These are phyloP conservation scores for Solanum tacnaense DNA, from an alignment of 257 asterid species.

Conservation along the genomic window DNA sequence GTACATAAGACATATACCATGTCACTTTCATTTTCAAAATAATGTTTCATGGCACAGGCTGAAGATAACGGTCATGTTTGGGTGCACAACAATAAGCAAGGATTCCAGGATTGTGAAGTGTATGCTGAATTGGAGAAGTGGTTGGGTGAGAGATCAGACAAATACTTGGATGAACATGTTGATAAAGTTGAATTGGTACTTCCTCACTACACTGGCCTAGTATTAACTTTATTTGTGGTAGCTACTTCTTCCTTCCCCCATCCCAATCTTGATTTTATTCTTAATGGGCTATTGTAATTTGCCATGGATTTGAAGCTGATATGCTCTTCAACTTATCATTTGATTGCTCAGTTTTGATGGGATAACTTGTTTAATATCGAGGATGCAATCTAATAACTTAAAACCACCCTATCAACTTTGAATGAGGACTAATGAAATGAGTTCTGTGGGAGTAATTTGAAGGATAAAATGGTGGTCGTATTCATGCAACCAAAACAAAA, in stretches of 20 bases:
- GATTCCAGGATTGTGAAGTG: slow-evolving; percentile 75
- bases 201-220: background rate
- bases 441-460: background rate
- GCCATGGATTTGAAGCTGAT: background rate
- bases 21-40: background rate
- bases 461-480: background rate
- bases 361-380: background rate
- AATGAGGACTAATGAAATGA: background rate
- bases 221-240: background rate
- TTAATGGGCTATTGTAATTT: background rate
- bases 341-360: background rate
- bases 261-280: background rate
- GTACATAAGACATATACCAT: background rate
- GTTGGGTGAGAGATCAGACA: slow-evolving; percentile 52
- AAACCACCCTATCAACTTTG: background rate
- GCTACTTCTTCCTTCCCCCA: background rate
- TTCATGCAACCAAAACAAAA: background rate
- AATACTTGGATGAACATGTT: slow-evolving; percentile 49
- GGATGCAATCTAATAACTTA: background rate
- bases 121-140: slow-evolving; percentile 74
- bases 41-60: slow-evolving; percentile 30
- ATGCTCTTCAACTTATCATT: background rate
- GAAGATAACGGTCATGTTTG: slow-evolving; percentile 46
- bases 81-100: slow-evolving; percentile 89
- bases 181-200: slow-evolving; percentile 60